Evolutionary conservation across 345 rosid genomes (phyloP).

Genomic region (Salix purpurea): DNA sequence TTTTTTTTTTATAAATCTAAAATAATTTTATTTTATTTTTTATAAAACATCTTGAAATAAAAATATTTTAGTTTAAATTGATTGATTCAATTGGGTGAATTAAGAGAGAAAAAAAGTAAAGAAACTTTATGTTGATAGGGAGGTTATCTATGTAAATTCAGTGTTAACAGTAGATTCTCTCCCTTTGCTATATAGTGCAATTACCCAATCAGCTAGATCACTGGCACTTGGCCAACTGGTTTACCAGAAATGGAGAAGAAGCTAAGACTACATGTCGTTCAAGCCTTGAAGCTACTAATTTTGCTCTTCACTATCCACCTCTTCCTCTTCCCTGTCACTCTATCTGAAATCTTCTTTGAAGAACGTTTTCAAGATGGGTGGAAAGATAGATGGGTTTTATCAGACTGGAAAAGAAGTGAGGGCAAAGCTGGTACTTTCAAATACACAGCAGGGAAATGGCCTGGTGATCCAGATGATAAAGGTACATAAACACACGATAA

Average conservation of each 20-base stretch:
- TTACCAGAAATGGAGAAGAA: conserved; percentile 8
- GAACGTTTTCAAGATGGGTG: conserved; percentile 60
- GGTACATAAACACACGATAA: conserved; percentile 11
- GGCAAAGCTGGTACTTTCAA: conserved; percentile 22
- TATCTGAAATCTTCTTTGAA: conserved; percentile 5
- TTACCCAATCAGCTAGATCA: no score
- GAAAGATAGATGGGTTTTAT: conserved; percentile 77
- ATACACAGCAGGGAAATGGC: conserved; percentile 21
- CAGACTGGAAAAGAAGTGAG: conserved; percentile 21
- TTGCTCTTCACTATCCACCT: neutral
- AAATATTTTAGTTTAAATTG: no score
- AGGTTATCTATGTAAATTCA: neutral
- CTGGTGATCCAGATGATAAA: conserved; percentile 20
- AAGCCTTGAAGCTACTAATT: neutral
- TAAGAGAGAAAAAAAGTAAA: neutral
- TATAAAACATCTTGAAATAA: no score
- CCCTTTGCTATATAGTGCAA: neutral
- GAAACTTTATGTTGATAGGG: neutral
- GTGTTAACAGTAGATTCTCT: neutral
- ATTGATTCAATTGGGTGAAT: no score
- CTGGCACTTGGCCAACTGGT: neutral
- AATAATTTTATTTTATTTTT: no score
- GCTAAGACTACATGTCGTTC: neutral
- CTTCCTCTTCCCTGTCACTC: neutral
- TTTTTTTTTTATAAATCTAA: no score